These are phyloP conservation scores for Pseudocercospora musae DNA, from an alignment of 2,329 filamentous ascomycete genomes.

Conservation along the genomic window DNA sequence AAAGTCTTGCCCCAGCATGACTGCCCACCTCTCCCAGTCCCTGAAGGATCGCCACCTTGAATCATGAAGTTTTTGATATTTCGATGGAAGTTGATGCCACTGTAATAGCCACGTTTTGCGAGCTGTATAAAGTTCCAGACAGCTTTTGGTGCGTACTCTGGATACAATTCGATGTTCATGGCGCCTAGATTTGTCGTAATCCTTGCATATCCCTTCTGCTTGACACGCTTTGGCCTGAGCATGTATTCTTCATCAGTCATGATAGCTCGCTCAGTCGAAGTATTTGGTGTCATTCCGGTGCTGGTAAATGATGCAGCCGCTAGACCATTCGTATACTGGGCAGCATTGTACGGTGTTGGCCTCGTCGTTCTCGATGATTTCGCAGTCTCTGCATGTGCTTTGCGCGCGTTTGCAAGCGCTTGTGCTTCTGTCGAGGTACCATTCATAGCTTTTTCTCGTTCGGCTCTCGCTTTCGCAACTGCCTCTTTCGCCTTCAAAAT, in stretches of 20 bases:
- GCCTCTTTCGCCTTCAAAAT: conserved; percentile 88
- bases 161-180: conserved; percentile 82
- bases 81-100: conserved; percentile 78
- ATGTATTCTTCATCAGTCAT: conserved; percentile 95
- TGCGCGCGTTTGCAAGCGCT: conserved; percentile 56
- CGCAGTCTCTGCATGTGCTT: conserved; percentile 43
- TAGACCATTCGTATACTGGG: conserved; percentile 82
- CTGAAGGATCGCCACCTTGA: conserved; percentile 90
- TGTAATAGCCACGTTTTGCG: conserved; percentile 87
- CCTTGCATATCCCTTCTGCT: conserved; percentile 86
- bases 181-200: conserved; percentile 82
- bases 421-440: conserved; percentile 24
- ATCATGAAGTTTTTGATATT: conserved; percentile 98
- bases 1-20: conserved; percentile 96
- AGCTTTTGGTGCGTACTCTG: conserved; percentile 85
- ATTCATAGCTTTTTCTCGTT: conserved; percentile 51
- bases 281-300: conserved; percentile 89
- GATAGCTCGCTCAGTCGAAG: conserved; percentile 78
- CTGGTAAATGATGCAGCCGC: conserved; percentile 94
- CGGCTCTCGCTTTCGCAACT: conserved; percentile 81
- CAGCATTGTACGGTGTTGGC: conserved; percentile 71
- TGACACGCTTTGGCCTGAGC: conserved; percentile 84
- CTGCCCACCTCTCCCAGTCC: conserved; percentile 83
- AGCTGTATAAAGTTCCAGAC: conserved; percentile 96
- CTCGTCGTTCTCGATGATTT: conserved; percentile 34